A percentile compares a stretch with the other conserved stretches of the same genome.
Evolutionary conservation across 164 flowering plant species (phyloP).

Genomic region (Berberis thunbergii): DNA sequence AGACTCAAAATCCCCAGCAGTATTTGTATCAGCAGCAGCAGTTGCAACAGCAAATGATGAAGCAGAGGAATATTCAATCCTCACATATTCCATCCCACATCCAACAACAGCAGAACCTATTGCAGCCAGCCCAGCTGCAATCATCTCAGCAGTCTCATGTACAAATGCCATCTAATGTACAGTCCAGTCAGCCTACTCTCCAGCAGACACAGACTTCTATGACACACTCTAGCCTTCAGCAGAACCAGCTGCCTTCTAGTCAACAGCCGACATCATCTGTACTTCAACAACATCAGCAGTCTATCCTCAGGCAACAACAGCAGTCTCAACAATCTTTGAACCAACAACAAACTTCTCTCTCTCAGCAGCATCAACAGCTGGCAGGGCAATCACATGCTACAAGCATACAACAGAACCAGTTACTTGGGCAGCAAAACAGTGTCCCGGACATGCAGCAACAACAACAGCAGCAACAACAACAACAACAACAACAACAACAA

Average conservation of each 20-base stretch:
- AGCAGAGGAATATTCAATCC: slow-evolving; percentile 34
- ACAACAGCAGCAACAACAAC: slow-evolving; percentile 34
- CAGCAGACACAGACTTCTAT: slow-evolving; percentile 45
- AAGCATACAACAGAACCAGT: slow-evolving; percentile 51
- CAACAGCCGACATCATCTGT: slow-evolving; percentile 43
- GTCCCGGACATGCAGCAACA: slow-evolving; percentile 56
- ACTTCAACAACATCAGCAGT: slow-evolving; percentile 52
- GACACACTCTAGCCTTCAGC: slow-evolving; percentile 42
- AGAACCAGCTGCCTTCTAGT: slow-evolving; percentile 53
- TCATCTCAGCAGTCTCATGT: slow-evolving; percentile 51
- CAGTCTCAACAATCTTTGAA: slow-evolving; percentile 33
- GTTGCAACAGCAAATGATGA: slow-evolving; percentile 23
- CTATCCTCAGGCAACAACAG: slow-evolving; percentile 56
- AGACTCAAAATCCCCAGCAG: slow-evolving; percentile 42
- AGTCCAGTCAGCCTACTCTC: slow-evolving; percentile 18
- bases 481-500: slow-evolving; percentile 15
- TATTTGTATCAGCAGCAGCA: slow-evolving; percentile 34
- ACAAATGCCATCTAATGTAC: slow-evolving; percentile 23
- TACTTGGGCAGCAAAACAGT: slow-evolving; percentile 49
- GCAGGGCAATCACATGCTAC: slow-evolving; percentile 42
- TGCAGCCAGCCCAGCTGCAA: slow-evolving; percentile 42
- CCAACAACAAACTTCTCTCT: slow-evolving; percentile 52
- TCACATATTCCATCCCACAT: slow-evolving; percentile 48
- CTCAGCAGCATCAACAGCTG: slow-evolving; percentile 46
- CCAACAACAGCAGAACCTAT: slow-evolving; percentile 51